Base-by-base conservation (phyloP, 2,329 filamentous ascomycete species). In the Aspergillus ustus region DNA sequence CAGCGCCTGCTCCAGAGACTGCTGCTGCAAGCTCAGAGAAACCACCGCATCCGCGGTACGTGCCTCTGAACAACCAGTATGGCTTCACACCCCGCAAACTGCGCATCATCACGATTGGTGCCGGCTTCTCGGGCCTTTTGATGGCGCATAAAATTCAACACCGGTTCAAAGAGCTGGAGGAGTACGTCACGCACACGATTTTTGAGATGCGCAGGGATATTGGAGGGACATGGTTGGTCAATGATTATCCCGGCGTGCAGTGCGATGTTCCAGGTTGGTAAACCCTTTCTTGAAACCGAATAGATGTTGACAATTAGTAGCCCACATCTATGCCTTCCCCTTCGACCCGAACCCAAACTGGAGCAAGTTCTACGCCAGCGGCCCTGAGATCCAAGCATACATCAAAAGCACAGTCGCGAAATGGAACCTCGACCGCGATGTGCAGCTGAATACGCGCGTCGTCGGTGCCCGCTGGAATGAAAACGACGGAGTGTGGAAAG, bases 351-450 rank as follows among this genome's bases (percentile, higher is more conserved):
- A 60, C 34, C 58, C 52, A 31, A 56, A 55, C 45, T 60, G 58
- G 58, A 56, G 43, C 7, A 50, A 44, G 3, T 60, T 55, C 52
- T 60, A 56, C 25, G 43, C 58, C 25, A 44, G 43, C 37, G 58
- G 77, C 1, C 65, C 67, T 11, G 80, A 82, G 63, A 82, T 82
- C 28, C 71, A 75, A n/a, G 72, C 77, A n/a, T 82, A 82, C 61
- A 77, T 81, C 69, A 70, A 77, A 49, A 59, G 65, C 2, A 73
- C 73, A 5, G 77, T 76, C 4, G 72, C 68, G 44, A 80, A 81
- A 65, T 77, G 76, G 61, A 70, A 74, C 22, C 71, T 80, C 0
- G 76, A 77, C 50, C 68, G 74, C 8, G 72, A 78, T 48, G 63
- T 82, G 13, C 73, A 77, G 46, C 68, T 80, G 34, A 70, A 74